Base-by-base conservation (phyloP, 2,329 filamentous ascomycete species). In the Sarocladium strictum region DNA sequence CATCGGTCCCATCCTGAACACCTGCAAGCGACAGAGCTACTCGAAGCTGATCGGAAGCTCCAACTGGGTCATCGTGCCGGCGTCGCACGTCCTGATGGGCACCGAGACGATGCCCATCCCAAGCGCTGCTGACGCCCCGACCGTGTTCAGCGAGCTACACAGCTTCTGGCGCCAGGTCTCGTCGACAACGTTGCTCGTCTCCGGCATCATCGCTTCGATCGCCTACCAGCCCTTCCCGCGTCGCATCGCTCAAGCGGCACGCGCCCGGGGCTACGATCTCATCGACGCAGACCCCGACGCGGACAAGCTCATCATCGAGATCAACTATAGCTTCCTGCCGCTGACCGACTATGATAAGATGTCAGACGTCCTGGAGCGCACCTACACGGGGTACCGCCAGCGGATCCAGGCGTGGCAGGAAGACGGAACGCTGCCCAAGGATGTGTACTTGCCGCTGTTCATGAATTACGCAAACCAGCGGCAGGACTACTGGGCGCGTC, bases 1-100 rank as follows among this genome's bases (percentile, higher is more conserved):
- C 23, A 43, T 54, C 7, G 35, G 45, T 4, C 75, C 74, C 1
- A 57, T 67, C 0, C 61, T 72, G 38, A 77, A 80, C 60, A 77
- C 69, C 7, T 69, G 68, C 56, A 75, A 77, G 62, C 75, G 71
- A 3, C 78, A 73, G 59, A 74, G 69, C 4, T 80, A 80, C 59
- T 68, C 74, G 53, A 73, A 76, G 43, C 66, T 82, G 4, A 55
- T 63, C 17, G 47, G 47, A 9, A 51, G 23, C 26, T 60, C 56
- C 53, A 60, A 63, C 57, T 32, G 53, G 57, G 67, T 64, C 60
- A 62, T 66, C 1, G 59, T 51, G 3, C 27, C 26, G 15, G 47
- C 47, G 2, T 51, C 47, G 5, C 47, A 51, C 23, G 69, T 69
- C 56, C 67, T 66, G n/a, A 70, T 72, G 49, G 67, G 66, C 19